phyloP scores from a whole-genome alignment of 1,284 basidiomycete genomes.

The Xerocomus minutiporus region DNA sequence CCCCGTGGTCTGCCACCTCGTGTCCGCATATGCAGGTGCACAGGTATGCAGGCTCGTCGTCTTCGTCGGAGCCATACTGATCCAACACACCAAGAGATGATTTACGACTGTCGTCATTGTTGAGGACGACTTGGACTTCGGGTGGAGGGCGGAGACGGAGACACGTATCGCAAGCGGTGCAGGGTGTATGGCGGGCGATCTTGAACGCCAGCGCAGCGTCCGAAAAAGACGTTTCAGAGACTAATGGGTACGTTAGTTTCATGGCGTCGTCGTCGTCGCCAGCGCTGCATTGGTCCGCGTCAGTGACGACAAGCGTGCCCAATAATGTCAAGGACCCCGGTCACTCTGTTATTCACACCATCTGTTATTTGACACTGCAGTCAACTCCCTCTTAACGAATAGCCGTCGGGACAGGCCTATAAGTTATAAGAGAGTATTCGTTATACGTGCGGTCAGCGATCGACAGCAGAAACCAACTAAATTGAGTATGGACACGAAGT shows the following conservation, averaged over 20 bases:
- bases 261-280: constrained; percentile 29
- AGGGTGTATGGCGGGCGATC: constrained; percentile 70
- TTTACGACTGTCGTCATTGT: constrained; percentile 46
- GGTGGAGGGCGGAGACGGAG: constrained; percentile 61
- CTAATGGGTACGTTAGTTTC: constrained; percentile 61
- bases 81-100: constrained; percentile 49
- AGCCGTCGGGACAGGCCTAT: too few species aligned
- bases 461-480: too few species aligned
- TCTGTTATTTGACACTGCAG: too few species aligned
- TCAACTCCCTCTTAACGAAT: too few species aligned
- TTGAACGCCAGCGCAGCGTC: constrained; percentile 55
- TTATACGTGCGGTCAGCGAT: too few species aligned
- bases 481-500: too few species aligned
- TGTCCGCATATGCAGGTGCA: constrained; percentile 75
- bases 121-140: constrained; percentile 54
- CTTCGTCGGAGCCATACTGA: constrained; percentile 68
- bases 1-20: constrained; percentile 62
- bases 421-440: too few species aligned
- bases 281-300: neutral
- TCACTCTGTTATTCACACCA: constrained; percentile 1
- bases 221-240: constrained; percentile 44
- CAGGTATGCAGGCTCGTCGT: constrained; percentile 54
- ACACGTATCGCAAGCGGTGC: constrained; percentile 57
- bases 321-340: constrained; percentile 12
- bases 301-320: neutral